Evolutionary conservation across 1,139 yeast species (phyloP).

Genomic region (Taiozyma sp.): DNA sequence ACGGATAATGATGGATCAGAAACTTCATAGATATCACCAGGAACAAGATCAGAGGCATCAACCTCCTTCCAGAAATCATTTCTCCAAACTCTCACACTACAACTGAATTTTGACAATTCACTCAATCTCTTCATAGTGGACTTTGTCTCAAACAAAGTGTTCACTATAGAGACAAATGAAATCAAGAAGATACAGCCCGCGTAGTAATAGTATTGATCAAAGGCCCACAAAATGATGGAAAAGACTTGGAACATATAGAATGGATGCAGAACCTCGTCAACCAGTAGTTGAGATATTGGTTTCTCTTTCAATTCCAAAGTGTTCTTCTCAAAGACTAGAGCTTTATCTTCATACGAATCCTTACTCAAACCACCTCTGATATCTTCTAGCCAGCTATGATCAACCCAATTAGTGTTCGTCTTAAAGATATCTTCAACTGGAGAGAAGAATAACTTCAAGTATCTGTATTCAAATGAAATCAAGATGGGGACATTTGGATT

Average conservation of each 20-base stretch:
- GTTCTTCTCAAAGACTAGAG: conserved; percentile 72
- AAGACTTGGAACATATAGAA: conserved; percentile 92
- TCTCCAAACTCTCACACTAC: conserved; percentile 87
- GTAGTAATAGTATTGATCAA: conserved; percentile 88
- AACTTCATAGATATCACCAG: conserved; percentile 92
- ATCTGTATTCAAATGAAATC: conserved; percentile 73
- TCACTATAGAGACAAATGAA: conserved; percentile 72
- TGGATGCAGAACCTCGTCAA: conserved; percentile 91
- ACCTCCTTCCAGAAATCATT: conserved; percentile 91
- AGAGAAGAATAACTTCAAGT: conserved; percentile 74
- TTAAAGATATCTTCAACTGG: conserved; percentile 85
- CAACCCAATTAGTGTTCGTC: conserved; percentile 86
- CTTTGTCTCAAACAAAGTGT: conserved; percentile 81
- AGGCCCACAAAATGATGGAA: conserved; percentile 85
- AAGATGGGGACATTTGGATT: conserved; percentile 54
- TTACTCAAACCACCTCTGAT: conserved; percentile 72
- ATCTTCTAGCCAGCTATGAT: conserved; percentile 63
- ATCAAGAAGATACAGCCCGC: conserved; percentile 90
- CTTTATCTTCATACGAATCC: conserved; percentile 63
- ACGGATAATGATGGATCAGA: conserved; percentile 72
- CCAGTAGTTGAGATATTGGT: conserved; percentile 54
- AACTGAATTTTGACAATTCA: conserved; percentile 65
- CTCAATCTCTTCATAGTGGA: conserved; percentile 69
- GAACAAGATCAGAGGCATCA: conserved; percentile 78
- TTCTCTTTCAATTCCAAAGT: conserved; percentile 75